phyloP scores from a whole-genome alignment of 2,329 filamentous ascomycete genomes.

The Talaromyces sp. region DNA sequence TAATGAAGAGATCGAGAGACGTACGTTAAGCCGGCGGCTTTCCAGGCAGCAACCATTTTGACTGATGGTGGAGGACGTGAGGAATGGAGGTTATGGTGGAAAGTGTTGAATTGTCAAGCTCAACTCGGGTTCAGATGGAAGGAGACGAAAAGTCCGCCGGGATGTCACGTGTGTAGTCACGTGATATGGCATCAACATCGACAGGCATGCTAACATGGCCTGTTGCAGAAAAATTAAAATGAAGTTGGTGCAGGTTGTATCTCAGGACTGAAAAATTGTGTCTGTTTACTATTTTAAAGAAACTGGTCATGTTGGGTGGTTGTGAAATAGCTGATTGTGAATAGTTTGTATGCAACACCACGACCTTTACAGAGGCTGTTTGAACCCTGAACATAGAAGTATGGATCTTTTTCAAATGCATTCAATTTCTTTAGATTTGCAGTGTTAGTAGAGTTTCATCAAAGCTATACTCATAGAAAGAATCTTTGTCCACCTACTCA shows the following conservation, averaged over 20 bases:
- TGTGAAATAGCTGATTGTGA: not conserved
- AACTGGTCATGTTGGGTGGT: not conserved
- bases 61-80: slow-evolving; percentile 27
- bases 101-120: slow-evolving; percentile 9
- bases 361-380: not conserved
- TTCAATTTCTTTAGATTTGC: not conserved
- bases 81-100: slow-evolving; percentile 23
- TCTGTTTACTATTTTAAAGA: not conserved
- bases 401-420: not conserved
- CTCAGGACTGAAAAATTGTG: no score
- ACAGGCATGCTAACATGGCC: not conserved
- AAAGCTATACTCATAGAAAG: not conserved
- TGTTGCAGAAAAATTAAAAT: not conserved
- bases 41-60: slow-evolving; percentile 98
- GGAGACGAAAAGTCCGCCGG: slow-evolving; percentile 13
- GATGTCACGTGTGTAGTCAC: slow-evolving; percentile 29
- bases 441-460: no score
- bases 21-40: slow-evolving; percentile 94
- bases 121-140: slow-evolving; percentile 12
- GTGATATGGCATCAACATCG: slow-evolving; percentile 19
- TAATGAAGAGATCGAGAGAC: slow-evolving; percentile 30
- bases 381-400: not conserved
- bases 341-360: not conserved
- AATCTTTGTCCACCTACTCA: not conserved
- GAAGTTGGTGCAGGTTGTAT: not conserved